Evolutionary conservation across 169 alveolate genomes (phyloP), one percentile per base, ranked within the genome.

Genomic region (Babesia bigemina): DNA sequence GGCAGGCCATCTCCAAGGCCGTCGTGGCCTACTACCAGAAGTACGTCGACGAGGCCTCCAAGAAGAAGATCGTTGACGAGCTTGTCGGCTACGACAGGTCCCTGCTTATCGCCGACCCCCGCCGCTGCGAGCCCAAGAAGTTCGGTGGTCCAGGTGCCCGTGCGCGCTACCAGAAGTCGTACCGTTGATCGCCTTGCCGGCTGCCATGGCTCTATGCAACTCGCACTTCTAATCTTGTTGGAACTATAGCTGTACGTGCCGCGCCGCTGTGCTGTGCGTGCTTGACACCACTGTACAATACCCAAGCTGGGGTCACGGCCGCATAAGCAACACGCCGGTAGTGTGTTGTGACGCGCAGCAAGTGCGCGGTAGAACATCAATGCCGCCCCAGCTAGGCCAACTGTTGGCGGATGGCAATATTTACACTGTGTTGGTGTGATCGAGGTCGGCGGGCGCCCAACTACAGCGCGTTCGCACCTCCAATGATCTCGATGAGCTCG

Each of bases 71-170:
- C 60, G 93, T 89, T 84, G 99, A 97, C 88, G 90, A 92, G 63
- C 94, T 98, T 58, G 93, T 97, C 86, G 96, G 98, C 90, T 98
- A 96, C 93, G 99, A 98, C 91, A 96, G 99, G 87, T 94, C 98
- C 74, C 94, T 98, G 78, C 93, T 98, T 78, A 99, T 98, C 62
- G 99, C 99, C 65, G 99, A 98, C 86, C 98, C 99, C 75, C 97
- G 99, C 85, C 95, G 99, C 86, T 94, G 99, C 86, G 99, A 98
- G 89, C 99, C 99, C 70, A 98, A 98, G 98, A 97, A 98, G 92
- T 98, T 94, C 90, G 99, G 99, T 49, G 99, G 99, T 85, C 94
- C 92, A 61, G 99, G 99, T 70, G 99, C 99, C 52, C 98, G 99
- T 88, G 95, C 97, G 61, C 92, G 98, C 78, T 92, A 90, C 92